A percentile compares a stretch with the other conserved stretches of the same genome.
phyloP scores from a whole-genome alignment of 257 asterid species.

The Solanum phureja region DNA sequence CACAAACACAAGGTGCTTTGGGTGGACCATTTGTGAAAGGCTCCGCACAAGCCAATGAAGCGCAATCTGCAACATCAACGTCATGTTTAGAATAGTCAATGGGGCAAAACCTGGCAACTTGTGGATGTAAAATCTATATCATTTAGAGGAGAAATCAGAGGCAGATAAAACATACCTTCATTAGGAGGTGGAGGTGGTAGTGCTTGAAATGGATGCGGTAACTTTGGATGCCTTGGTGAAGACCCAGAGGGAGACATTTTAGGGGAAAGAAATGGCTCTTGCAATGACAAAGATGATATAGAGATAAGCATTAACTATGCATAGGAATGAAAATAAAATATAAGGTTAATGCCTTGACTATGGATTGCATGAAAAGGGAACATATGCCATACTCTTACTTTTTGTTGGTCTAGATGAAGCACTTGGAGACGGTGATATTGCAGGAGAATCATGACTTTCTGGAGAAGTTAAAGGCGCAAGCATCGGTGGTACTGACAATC shows the following conservation, averaged over 20 bases:
- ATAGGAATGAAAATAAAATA: slow-evolving; percentile 4
- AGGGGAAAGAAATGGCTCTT: slow-evolving; percentile 51
- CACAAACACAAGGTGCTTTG: slow-evolving; percentile 71
- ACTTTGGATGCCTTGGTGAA: slow-evolving; percentile 35
- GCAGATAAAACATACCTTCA: slow-evolving; percentile 32
- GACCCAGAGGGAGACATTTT: slow-evolving; percentile 38
- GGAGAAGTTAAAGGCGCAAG: slow-evolving; percentile 21
- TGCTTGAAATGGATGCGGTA: slow-evolving; percentile 38
- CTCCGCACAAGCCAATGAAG: slow-evolving; percentile 55
- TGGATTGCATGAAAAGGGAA: slow-evolving; percentile 2
- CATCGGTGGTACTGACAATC: slow-evolving; percentile 21
- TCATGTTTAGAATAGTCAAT: not conserved
- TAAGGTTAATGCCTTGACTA: not conserved
- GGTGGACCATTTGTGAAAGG: slow-evolving; percentile 72
- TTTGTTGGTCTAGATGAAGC: slow-evolving; percentile 27
- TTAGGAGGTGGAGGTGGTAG: slow-evolving; percentile 93
- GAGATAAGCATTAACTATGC: slow-evolving; percentile 15
- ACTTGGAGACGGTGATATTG: slow-evolving; percentile 30
- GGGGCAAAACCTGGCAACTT: not conserved
- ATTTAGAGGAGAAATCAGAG: not conserved
- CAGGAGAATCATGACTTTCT: slow-evolving; percentile 22
- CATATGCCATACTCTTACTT: slow-evolving; percentile 19
- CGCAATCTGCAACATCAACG: slow-evolving; percentile 45
- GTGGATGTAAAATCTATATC: not conserved
- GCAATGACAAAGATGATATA: slow-evolving; percentile 18